Base-by-base conservation (phyloP, 495 filamentous ascomycete genomes). In the Xylaria intraflava region DNA sequence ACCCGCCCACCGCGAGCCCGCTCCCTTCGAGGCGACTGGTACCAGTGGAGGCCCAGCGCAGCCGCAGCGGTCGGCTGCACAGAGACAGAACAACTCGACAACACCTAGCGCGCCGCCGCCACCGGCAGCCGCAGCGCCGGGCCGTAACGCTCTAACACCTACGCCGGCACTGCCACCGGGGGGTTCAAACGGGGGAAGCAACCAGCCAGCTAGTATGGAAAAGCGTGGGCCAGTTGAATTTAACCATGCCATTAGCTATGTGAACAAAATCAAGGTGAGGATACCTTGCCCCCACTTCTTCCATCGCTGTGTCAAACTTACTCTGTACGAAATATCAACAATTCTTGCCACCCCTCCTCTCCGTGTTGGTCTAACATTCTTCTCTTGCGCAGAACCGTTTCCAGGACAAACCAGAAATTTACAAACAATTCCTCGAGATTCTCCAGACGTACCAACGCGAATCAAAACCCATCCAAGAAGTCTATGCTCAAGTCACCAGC, bases 221-320 rank as follows among this genome's bases (percentile, higher is more conserved):
- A 93, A 93, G 71, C 80, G 90, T 54, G 90, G 90, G 10, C 94
- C 94, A 11, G 94, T 99, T 2, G 94, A 99, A 65, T 99, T 99
- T 72, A 99, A 99, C 69, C 94, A 99, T 73, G 94, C 94, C 0
- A 99, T 99, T 55, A 96, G 90, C 65, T 99, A 99, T 65, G 94
- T 99, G 41, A 99, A 99, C 66, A 99, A 99, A 72, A 99, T 99
- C 49, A 99, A 99, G 84, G 91, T 94, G 68, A 66, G 69, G 35
- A 46, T 46, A 43, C 52, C 52, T 55, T 55, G 52, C 52, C 52
- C 52, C 52, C 52, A 55, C 52, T 54, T 48, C 52, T 54, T 48
- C 35, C 29, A 22, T 38, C 49, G 51, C 62, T 53, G 56, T 49
- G 51, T 58, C 49, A 59, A 60, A 55, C 49, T 48, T 50, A 31